Conservation (phyloP, 2,329 filamentous ascomycete species). For the Aspergillus sp. region DNA sequence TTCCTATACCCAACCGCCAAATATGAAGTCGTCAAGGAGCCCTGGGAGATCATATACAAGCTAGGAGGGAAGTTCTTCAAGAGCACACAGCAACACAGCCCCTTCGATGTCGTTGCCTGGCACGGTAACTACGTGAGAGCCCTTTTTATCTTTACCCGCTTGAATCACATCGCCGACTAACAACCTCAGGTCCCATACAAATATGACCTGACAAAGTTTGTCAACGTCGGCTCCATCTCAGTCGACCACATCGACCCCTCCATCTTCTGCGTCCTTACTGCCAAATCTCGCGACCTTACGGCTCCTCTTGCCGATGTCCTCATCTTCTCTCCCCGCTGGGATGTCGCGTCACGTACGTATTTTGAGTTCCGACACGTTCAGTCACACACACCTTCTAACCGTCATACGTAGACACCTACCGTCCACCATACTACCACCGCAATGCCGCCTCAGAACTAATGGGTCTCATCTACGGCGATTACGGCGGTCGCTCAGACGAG, state of each 20-base stretch:
- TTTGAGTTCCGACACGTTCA: not conserved
- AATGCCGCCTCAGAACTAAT: conserved; percentile 42
- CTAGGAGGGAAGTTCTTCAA: conserved; percentile 62
- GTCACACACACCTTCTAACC: not conserved
- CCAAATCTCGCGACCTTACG: conserved; percentile 36
- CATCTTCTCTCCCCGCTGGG: conserved; percentile 43
- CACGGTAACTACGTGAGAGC: conserved; percentile 60
- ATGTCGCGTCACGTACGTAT: conserved; percentile 36
- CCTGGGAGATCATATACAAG: conserved; percentile 62
- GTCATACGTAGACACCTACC: conserved; percentile 33
- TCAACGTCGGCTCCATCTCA: conserved; percentile 41
- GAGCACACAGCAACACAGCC: conserved; percentile 63
- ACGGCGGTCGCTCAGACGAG: conserved; percentile 35
- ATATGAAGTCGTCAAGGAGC: conserved; percentile 57
- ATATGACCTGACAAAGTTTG: conserved; percentile 43
- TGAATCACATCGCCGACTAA: not conserved
- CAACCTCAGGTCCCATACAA: conserved; percentile 37
- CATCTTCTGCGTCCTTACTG: conserved; percentile 43
- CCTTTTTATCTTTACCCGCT: not conserved
- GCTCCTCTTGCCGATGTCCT: conserved; percentile 40
- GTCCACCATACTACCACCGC: conserved; percentile 45
- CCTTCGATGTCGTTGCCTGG: conserved; percentile 72
- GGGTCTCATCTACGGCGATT: conserved; percentile 38
- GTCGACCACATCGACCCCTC: conserved; percentile 44
- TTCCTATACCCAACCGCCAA: conserved; percentile 63